Evolutionary conservation across 2,329 filamentous ascomycete genomes (phyloP).

Genomic region (Microascus cirrosus): DNA sequence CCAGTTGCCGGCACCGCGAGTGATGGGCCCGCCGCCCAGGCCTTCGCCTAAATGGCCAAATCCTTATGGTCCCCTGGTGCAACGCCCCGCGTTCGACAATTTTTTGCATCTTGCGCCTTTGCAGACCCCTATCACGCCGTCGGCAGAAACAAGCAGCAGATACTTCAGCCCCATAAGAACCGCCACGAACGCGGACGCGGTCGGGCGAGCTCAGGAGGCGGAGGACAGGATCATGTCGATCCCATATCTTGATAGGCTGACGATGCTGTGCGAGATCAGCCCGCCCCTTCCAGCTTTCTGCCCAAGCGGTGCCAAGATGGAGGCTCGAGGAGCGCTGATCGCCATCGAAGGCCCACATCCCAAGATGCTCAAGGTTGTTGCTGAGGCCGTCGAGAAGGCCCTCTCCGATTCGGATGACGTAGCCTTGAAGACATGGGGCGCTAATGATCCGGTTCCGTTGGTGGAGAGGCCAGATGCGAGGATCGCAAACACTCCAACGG

Average conservation of each 20-base stretch:
- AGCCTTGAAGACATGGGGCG: slow-evolving; percentile 31
- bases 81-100: slow-evolving; percentile 30
- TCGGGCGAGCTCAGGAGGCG: slow-evolving; percentile 15
- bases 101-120: slow-evolving; percentile 42
- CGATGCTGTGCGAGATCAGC: slow-evolving; percentile 64
- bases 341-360: slow-evolving; percentile 66
- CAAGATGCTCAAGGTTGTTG: slow-evolving; percentile 40
- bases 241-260: slow-evolving; percentile 64
- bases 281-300: slow-evolving; percentile 44
- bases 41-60: slow-evolving; percentile 26
- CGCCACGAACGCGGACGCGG: neutral
- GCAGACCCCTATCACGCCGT: slow-evolving; percentile 24
- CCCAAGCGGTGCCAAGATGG: slow-evolving; percentile 17
- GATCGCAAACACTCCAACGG: too few species aligned
- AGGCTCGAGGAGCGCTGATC: slow-evolving; percentile 65
- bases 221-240: slow-evolving; percentile 68
- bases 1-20: slow-evolving; percentile 12
- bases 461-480: neutral
- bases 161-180: neutral
- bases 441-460: slow-evolving; percentile 12
- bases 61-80: slow-evolving; percentile 13
- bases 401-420: slow-evolving; percentile 34
- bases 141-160: slow-evolving; percentile 3
- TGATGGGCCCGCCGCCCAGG: slow-evolving; percentile 34
- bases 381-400: slow-evolving; percentile 53